Conservation (phyloP, 2,329 filamentous ascomycete species). For the Purpureocillium takamizusanense region DNA sequence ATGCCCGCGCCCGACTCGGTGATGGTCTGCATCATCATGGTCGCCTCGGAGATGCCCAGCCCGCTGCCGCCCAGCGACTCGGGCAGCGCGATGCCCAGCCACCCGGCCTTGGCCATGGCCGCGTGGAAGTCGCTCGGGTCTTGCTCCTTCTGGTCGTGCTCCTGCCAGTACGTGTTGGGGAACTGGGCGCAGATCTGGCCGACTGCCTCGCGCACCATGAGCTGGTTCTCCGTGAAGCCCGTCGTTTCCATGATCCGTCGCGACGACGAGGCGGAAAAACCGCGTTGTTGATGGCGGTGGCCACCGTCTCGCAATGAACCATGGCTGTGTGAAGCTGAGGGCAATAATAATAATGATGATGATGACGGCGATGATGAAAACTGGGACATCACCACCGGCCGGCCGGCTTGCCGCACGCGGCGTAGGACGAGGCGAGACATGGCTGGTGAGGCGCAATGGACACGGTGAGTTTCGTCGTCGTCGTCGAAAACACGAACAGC, state of each 20-base stretch:
- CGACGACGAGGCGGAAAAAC: constrained; percentile 23
- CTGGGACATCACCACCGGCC: too few relatives aligned
- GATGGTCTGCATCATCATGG: constrained; percentile 82
- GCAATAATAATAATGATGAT: too few relatives aligned
- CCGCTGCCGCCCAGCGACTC: constrained; percentile 67
- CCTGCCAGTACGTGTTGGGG: constrained; percentile 68
- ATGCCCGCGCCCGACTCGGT: constrained; percentile 72
- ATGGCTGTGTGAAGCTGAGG: too few relatives aligned
- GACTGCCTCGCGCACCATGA: constrained; percentile 64
- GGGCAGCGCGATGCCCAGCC: constrained; percentile 73
- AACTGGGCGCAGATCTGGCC: constrained; percentile 60
- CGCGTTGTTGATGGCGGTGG: too few relatives aligned
- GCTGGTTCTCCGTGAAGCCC: constrained; percentile 63
- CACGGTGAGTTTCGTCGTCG: not conserved
- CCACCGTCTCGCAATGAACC: too few relatives aligned
- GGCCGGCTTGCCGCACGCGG: too few relatives aligned
- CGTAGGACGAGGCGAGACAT: too few relatives aligned
- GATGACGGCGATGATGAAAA: too few relatives aligned
- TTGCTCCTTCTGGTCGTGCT: constrained; percentile 58
- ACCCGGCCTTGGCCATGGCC: constrained; percentile 64
- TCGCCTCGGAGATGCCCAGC: constrained; percentile 71
- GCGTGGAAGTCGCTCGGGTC: constrained; percentile 72
- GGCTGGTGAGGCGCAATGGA: too few relatives aligned
- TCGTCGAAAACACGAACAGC: too few relatives aligned
- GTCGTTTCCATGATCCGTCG: constrained; percentile 57